A percentile compares a stretch with the other conserved stretches of the same genome.
These are phyloP conservation scores for Daldinia concentrica DNA, from an alignment of 495 filamentous ascomycete genomes.

Conservation along the genomic window DNA sequence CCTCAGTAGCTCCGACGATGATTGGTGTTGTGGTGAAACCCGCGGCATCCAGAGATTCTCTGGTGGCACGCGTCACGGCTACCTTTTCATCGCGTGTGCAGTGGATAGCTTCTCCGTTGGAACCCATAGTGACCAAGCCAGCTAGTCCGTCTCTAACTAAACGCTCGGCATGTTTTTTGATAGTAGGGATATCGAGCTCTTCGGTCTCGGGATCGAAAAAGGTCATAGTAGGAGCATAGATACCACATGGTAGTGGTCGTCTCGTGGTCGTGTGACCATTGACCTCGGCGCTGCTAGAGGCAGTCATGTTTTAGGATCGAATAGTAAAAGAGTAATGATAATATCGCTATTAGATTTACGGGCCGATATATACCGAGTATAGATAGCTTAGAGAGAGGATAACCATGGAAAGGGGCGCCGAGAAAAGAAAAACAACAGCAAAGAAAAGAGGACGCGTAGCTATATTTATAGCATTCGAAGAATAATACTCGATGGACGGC, in stretches of 20 bases:
- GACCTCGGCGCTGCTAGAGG: conserved; percentile 47
- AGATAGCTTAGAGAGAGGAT: conserved; percentile 28
- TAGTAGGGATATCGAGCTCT: conserved; percentile 80
- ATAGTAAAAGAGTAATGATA: conserved; percentile 17
- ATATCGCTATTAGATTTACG: conserved; percentile 22
- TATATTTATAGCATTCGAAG: conserved; percentile 38
- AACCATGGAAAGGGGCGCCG: conserved; percentile 31
- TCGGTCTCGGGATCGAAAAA: conserved; percentile 86
- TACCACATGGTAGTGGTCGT: conserved; percentile 80
- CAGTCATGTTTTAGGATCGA: conserved; percentile 46
- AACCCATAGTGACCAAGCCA: conserved; percentile 88
- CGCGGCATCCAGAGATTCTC: conserved; percentile 83
- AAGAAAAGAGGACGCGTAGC: conserved; percentile 27
- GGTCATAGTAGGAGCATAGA: conserved; percentile 90
- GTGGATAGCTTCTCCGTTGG: conserved; percentile 89
- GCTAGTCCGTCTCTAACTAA: conserved; percentile 83
- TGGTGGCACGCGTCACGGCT: conserved; percentile 78
- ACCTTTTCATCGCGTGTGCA: conserved; percentile 77
- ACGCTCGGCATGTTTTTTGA: conserved; percentile 81
- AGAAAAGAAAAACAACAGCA: conserved; percentile 18
- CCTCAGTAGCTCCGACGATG: conserved; percentile 81
- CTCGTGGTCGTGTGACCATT: conserved; percentile 54
- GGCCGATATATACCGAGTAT: conserved; percentile 34
- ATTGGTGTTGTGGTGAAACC: conserved; percentile 80
- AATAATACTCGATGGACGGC: conserved; percentile 20